Evolutionary conservation across 108 stramenopile species (phyloP).

Genomic region (Stephanodiscus triporus): DNA sequence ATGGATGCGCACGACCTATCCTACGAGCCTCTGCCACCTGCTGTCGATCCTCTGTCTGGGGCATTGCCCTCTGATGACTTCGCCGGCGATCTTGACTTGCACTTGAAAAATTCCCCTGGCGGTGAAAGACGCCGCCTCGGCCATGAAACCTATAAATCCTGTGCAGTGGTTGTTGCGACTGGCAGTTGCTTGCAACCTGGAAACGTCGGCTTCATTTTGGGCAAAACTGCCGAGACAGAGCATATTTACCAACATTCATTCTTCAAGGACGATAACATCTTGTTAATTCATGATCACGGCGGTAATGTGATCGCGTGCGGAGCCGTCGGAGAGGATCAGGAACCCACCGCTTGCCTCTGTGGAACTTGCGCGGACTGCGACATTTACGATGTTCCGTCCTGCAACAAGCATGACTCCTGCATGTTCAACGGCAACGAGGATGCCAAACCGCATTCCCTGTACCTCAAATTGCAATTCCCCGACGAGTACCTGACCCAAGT

Average conservation of each 20-base stretch:
- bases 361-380: background rate
- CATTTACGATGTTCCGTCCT: background rate
- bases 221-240: background rate
- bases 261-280: background rate
- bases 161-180: slow-evolving; percentile 1
- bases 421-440: background rate
- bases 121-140: too few relatives aligned
- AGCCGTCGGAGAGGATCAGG: background rate
- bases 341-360: slow-evolving; percentile 6
- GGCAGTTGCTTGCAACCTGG: background rate
- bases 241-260: background rate
- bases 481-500: background rate
- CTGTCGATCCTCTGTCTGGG: background rate
- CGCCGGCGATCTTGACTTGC: background rate
- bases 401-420: slow-evolving; percentile 9
- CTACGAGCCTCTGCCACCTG: background rate
- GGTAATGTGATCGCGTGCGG: background rate
- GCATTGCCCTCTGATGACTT: background rate
- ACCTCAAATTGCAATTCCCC: slow-evolving; percentile 9
- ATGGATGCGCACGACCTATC: background rate
- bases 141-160: background rate
- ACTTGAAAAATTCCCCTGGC: background rate
- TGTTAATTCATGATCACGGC: background rate
- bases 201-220: background rate
- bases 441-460: slow-evolving; percentile 22